Evolutionary conservation across 805 yeast genomes (phyloP).

Genomic region (Barnettozyma vustinii): DNA sequence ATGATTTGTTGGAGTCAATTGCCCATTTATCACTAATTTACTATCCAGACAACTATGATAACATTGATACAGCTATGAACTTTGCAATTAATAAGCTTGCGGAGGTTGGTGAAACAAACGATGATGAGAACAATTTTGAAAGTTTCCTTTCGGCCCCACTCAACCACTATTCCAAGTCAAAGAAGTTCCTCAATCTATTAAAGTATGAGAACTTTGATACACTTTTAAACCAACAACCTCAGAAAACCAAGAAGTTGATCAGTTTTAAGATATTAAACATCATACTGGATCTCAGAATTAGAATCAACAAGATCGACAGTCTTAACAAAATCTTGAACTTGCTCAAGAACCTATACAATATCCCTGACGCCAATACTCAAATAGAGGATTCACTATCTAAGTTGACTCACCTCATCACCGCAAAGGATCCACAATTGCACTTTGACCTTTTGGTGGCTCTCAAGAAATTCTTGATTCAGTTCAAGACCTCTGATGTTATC

Average conservation of each 20-base stretch:
- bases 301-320: conserved; percentile 39
- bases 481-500: conserved; percentile 36
- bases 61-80: conserved; percentile 56
- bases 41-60: conserved; percentile 55
- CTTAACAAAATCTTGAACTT: conserved; percentile 56
- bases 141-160: conserved; percentile 46
- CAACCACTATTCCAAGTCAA: conserved; percentile 25
- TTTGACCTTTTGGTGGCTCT: conserved; percentile 41
- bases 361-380: conserved; percentile 31
- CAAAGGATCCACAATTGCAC: conserved; percentile 39
- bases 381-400: conserved; percentile 63
- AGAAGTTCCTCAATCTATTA: conserved; percentile 28
- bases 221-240: conserved; percentile 49
- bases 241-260: conserved; percentile 47
- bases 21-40: conserved; percentile 58
- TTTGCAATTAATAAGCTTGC: conserved; percentile 41
- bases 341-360: conserved; percentile 28
- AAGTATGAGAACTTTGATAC: conserved; percentile 45
- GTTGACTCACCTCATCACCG: conserved; percentile 57
- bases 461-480: conserved; percentile 45
- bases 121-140: conserved; percentile 30
- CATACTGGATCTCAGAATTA: conserved; percentile 37
- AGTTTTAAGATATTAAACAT: conserved; percentile 58
- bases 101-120: conserved; percentile 27
- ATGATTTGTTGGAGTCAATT: conserved; percentile 60